Base-by-base conservation (phyloP, 1,284 basidiomycete genomes). In the Prillingera fragicola region DNA sequence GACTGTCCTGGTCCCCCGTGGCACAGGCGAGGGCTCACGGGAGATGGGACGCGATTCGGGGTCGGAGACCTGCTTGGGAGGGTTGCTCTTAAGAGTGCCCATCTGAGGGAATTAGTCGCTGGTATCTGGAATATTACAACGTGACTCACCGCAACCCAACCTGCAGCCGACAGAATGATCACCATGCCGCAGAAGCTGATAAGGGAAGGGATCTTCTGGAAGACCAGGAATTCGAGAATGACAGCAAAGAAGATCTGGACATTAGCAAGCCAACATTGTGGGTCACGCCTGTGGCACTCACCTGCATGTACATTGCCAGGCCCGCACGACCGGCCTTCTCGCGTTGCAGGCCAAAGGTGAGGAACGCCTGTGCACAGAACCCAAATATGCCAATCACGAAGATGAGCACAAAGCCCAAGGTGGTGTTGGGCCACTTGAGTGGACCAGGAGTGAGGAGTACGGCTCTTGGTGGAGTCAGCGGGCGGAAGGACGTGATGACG, bases 341-440 rank as follows among this genome's bases (percentile, higher is more conserved):
- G 5, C 67, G 62, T 36, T 71, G 68, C 1, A 73, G 51, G 8
- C 70, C 71, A 28, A 68, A 42, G 3, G 71, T 71, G 8, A 73
- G 56, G 8, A 70, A 45, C 3, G 78, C 77, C 65, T 83, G 81
- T 0, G 76, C 80, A 14, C 73, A 52, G 54, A 84, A 82, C 2
- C 81, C 82, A 47, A 80, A 78, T 3, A 82, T 41, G 69, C 75
- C 54, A 58, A 65, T 50, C 57, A 72, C 12, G 63, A 78, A 14
- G 54, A 71, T 65, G 37, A 48, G 33, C 53, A 45, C 23, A 56
- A 49, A 52, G 22, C 47, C 50, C 19, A 41, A 39, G 5, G 28
- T 10, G 38, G 40, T 34, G 15, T 41, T 27, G 6, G 50, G 50
- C 50, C 50, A 52, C 23, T 40, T 9, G 22, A 43, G 46, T 23